phyloP scores from a whole-genome alignment of 768 basidiomycete species.

The Macrolepiota albuminosa region DNA sequence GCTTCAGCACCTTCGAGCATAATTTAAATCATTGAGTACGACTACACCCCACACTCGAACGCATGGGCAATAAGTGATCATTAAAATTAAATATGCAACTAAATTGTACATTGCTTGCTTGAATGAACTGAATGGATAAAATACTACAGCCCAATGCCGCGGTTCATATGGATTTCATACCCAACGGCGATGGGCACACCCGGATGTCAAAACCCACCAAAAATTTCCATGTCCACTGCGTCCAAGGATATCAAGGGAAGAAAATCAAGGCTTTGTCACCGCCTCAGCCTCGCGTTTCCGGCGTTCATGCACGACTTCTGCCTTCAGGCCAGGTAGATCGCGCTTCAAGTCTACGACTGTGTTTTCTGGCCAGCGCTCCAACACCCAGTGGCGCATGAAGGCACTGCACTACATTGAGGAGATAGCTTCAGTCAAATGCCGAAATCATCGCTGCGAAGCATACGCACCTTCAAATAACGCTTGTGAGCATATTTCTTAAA shows the following conservation, averaged over 20 bases:
- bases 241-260: not conserved
- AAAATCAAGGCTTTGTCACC: not conserved
- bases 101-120: slow-evolving; percentile 14
- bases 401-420: slow-evolving; percentile 55
- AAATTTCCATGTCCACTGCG: not conserved
- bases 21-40: too few relatives aligned
- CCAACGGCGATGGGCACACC: not conserved
- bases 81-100: slow-evolving; percentile 13
- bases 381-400: slow-evolving; percentile 76
- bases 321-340: slow-evolving; percentile 53
- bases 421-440: not conserved
- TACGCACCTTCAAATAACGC: slow-evolving; percentile 73
- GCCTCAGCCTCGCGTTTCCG: slow-evolving; percentile 6
- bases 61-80: slow-evolving; percentile 4
- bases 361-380: slow-evolving; percentile 63
- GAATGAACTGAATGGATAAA: not conserved
- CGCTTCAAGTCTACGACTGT: slow-evolving; percentile 46
- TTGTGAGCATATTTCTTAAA: slow-evolving; percentile 87
- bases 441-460: not conserved
- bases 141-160: slow-evolving; percentile 1
- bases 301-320: slow-evolving; percentile 34
- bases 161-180: not conserved
- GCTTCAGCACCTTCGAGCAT: too few relatives aligned
- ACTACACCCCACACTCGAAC: not conserved
- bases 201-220: not conserved